Percentiles rank a stretch among this genome's conserved stretches.
Conservation (phyloP, 306 rosid genomes). For the Ziziphus jujuba region DNA sequence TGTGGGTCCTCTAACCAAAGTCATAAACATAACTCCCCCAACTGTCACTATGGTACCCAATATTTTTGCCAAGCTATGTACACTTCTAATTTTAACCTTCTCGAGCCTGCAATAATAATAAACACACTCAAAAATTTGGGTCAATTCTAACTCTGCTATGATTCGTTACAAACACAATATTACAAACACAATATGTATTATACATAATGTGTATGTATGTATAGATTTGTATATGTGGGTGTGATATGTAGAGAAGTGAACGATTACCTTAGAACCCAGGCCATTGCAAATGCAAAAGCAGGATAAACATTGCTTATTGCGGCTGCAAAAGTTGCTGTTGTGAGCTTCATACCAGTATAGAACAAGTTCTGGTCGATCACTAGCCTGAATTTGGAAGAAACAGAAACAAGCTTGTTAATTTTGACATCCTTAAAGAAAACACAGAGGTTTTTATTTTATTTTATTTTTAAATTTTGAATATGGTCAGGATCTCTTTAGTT, state of each 20-base stretch:
- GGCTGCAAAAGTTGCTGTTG: slow-evolving; percentile 53
- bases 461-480: background rate
- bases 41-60: slow-evolving; percentile 43
- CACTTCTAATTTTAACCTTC: slow-evolving; percentile 36
- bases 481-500: slow-evolving; percentile 1
- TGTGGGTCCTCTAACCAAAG: slow-evolving; percentile 38
- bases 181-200: no score
- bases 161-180: background rate
- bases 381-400: slow-evolving; percentile 30
- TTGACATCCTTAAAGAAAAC: no score
- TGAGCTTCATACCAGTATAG: slow-evolving; percentile 50
- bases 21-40: slow-evolving; percentile 59
- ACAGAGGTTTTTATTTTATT: no score
- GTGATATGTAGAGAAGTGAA: no score
- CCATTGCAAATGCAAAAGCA: slow-evolving; percentile 56
- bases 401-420: background rate
- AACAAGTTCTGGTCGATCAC: slow-evolving; percentile 58
- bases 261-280: slow-evolving; percentile 42
- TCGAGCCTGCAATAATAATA: slow-evolving; percentile 41
- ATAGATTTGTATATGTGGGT: no score
- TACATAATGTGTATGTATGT: background rate
- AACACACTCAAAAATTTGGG: background rate
- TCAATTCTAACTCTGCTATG: background rate
- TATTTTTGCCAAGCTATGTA: slow-evolving; percentile 42
- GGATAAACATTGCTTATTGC: slow-evolving; percentile 58